Conservation (phyloP, 495 filamentous ascomycete species). For the Penicillium bovifimosum region DNA sequence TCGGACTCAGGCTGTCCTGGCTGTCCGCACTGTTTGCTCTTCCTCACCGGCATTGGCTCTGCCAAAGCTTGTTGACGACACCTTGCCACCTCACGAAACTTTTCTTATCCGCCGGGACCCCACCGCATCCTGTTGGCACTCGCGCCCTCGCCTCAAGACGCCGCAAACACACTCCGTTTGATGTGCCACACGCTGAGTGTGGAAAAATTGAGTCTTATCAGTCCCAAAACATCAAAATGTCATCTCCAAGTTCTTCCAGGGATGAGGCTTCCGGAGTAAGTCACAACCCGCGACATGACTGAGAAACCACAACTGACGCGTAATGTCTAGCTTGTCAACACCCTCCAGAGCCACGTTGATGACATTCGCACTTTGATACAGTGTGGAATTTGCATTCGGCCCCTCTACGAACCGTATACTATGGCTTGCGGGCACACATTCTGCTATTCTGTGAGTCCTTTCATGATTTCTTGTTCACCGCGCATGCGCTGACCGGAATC, state of each 20-base stretch:
- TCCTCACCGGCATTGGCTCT: not conserved
- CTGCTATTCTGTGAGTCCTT: slow-evolving; percentile 56
- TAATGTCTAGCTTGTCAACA: slow-evolving; percentile 36
- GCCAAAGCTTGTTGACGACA: not conserved
- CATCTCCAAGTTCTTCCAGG: slow-evolving; percentile 7
- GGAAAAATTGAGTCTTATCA: not conserved
- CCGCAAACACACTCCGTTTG: slow-evolving; percentile 3
- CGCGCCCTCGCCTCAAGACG: slow-evolving; percentile 15
- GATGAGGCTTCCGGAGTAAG: slow-evolving; percentile 34
- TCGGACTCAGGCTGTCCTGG: not conserved
- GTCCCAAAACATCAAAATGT: slow-evolving; percentile 12
- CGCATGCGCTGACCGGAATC: slow-evolving; percentile 9
- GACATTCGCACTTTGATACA: slow-evolving; percentile 48
- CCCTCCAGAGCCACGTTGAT: slow-evolving; percentile 46
- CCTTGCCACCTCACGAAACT: slow-evolving; percentile 9
- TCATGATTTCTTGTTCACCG: not conserved
- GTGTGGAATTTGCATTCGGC: slow-evolving; percentile 64
- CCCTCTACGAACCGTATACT: slow-evolving; percentile 68
- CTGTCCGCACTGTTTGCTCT: too few relatives aligned
- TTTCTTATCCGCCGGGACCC: slow-evolving; percentile 13
- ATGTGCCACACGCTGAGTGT: slow-evolving; percentile 4
- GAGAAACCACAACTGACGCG: slow-evolving; percentile 10
- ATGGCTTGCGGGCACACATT: slow-evolving; percentile 71
- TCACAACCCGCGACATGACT: not conserved
- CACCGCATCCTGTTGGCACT: slow-evolving; percentile 14